These are phyloP conservation scores for Tetraselmis striata DNA, from an alignment of 139 green algal species.

Conservation along the genomic window DNA sequence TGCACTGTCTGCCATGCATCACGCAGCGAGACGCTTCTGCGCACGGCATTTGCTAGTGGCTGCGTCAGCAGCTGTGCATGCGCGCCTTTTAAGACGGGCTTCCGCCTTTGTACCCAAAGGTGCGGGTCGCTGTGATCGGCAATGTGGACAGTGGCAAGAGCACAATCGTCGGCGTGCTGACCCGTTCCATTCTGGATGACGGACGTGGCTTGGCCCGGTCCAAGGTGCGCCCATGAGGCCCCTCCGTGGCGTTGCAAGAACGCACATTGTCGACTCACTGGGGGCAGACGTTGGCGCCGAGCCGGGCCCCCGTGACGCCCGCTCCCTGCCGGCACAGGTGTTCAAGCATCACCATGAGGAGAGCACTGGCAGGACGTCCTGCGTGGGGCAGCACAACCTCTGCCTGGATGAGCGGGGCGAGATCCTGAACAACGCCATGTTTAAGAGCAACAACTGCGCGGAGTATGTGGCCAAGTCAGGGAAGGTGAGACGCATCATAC, in stretches of 20 bases:
- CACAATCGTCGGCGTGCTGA: conserved; percentile 89
- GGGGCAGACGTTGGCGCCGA: too few relatives aligned
- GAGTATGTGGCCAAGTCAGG: conserved; percentile 59
- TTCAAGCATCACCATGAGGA: conserved; percentile 90
- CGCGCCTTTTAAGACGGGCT: too few relatives aligned
- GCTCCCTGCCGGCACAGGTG: too few relatives aligned
- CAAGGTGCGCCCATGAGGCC: conserved; percentile 44
- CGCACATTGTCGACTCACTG: too few relatives aligned
- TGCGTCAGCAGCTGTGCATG: too few relatives aligned
- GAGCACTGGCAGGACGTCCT: conserved; percentile 73
- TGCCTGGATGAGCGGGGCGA: conserved; percentile 43
- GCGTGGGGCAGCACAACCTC: conserved; percentile 84
- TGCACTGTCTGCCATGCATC: too few relatives aligned
- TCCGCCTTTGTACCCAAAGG: too few relatives aligned
- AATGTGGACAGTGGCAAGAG: conserved; percentile 89
- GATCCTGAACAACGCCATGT: conserved; percentile 76
- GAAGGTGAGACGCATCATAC: background rate
- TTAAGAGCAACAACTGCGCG: conserved; percentile 58
- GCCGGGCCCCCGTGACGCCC: too few relatives aligned
- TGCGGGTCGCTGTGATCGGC: conserved; percentile 78
- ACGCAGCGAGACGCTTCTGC: too few relatives aligned
- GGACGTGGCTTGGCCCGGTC: conserved; percentile 69
- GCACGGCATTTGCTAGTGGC: too few relatives aligned
- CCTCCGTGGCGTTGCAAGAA: too few relatives aligned
- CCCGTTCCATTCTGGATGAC: conserved; percentile 77